Base-by-base conservation (phyloP, 1,284 basidiomycete species). In the Melanopsichium pennsylvanicum region DNA sequence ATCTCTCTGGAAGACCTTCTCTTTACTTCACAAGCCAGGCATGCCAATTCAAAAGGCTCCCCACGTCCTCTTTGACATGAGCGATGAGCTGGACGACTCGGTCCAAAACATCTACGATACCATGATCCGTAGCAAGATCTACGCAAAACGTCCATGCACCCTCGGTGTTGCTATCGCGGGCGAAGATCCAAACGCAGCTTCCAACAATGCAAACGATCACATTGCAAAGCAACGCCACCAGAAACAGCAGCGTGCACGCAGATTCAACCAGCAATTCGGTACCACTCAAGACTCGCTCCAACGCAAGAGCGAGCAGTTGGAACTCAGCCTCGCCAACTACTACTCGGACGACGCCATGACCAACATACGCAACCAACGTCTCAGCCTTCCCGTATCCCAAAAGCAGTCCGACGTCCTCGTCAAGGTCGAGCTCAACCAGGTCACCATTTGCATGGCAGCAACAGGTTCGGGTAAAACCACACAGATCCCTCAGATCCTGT, bases 391-490 rank as follows among this genome's bases (percentile, higher is more conserved):
- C 6, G 89, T 96, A 10, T 64, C 66, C 26, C 71, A 79, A 33
- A 73, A 74, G 35, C 60, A 73, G 27, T 63, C 68, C 33, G 76
- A 79, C 25, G 64, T 80, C 15, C 69, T 80, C 18, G 83, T 85
- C 13, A 88, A 90, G 64, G 88, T 97, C 71, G 84, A 85, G 34
- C 83, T 87, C 33, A 89, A 96, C 81, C 90, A 93, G 29, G 91
- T 97, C 52, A 92, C 90, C 1, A 90, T 97, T 62, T 89, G 90
- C 70, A 93, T 95, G 90, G 94, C 93, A 22, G 89, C 92, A 2
- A 97, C 94, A 1, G 93, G 94, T 36, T 96, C 92, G 0, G 94
- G 94, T 9, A 97, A 97, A 83, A 96, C 93, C 8, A 97, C 94
- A 0, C 94, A 97, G 80, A 87, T 97, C 32, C 94, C 94, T 2